Base-by-base conservation (phyloP, 2,329 filamentous ascomycete genomes). In the Xylariales sp. region DNA sequence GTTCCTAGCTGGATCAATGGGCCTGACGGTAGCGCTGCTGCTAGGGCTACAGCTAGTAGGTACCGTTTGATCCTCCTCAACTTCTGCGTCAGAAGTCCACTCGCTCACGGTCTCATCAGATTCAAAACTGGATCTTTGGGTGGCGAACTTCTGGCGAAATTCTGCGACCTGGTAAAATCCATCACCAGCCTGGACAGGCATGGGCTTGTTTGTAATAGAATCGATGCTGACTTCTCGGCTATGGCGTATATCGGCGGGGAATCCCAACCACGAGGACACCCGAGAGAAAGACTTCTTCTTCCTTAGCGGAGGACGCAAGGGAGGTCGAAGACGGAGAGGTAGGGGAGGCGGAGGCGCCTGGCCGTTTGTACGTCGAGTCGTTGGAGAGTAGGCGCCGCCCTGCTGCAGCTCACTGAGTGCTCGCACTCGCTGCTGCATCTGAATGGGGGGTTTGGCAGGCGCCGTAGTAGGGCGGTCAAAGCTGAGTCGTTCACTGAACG, bases 201-300 rank as follows among this genome's bases (percentile, higher is more conserved):
- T 68, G 2, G 76, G 76, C 5, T 57, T 58, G 46, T 79, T 81
- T 32, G 76, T 81, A 18, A 78, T 57, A 4, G 69, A 70, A 43
- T 75, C 69, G 20, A 71, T 50, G 40, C 65, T 68, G 35, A 67
- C 55, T 35, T 66, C 63, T 14, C 57, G 58, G 21, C 53, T 56
- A 37, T 59, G 56, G 40, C 64, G 54, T 31, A 57, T 49, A 24
- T 61, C 51, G 21, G 53, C 49, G 14, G 59, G 55, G 30, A 71
- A 65, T 47, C 74, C 76, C 18, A 82, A 62, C 76, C 78, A 82
- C 47, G 57, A 70, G 3, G 78, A 81, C 7, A 82, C 74, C 13
- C 70, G 67, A 8, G 76, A 78, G 52, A 83, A 82, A 0, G 78
- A 81, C 52, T 82, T 83, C 66, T 81, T 83, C 65, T 82, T 82